Base-by-base conservation (phyloP, 169 alveolate species). In the Eimeria tenella region DNA sequence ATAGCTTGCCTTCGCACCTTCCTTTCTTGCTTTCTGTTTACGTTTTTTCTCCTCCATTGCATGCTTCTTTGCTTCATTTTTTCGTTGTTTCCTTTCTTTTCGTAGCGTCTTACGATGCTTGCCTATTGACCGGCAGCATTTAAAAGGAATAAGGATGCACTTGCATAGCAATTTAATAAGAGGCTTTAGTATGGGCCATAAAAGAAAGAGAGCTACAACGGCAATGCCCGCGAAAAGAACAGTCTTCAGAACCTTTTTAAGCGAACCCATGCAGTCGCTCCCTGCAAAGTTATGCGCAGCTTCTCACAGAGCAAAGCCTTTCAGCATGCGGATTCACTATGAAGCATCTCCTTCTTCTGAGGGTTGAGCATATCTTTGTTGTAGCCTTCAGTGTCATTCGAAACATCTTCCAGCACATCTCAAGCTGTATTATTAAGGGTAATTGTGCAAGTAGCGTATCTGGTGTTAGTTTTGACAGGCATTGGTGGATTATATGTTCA, bases 181-280 rank as follows among this genome's bases (percentile, higher is more conserved):
- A 17, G 92, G 92, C 49, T 84, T 84, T 31, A 63, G 42, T 60
- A 84, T 62, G 6, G 92, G 92, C 92, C 92, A 84, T 25, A 84
- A 49, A n/a, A 84, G 79, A 62, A 84, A 60, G 49, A 84, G 92
- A 19, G 92, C 92, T 63, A 84, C 92, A 17, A 84, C 9, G 53
- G 92, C 25, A 13, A 84, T 49, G n/a, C 92, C 92, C 13, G 55
- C 92, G 49, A 84, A 50, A 25, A 84, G 81, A 13, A 84, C 25
- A 13, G 55, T 63, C 81, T 84, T 84, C 58, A 84, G 65, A 8
- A 79, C 70, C 81, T 31, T 60, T 49, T 84, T 84, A 21, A 84
- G 92, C 23, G 92, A 21, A n/a, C 92, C 92, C 52, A 56, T 60
- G 81, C 92, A 84, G 58, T 84, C 92, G 81, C 42, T 62, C 92